Conservation (phyloP, 768 basidiomycete species). For the Filobasidium wieringae region DNA sequence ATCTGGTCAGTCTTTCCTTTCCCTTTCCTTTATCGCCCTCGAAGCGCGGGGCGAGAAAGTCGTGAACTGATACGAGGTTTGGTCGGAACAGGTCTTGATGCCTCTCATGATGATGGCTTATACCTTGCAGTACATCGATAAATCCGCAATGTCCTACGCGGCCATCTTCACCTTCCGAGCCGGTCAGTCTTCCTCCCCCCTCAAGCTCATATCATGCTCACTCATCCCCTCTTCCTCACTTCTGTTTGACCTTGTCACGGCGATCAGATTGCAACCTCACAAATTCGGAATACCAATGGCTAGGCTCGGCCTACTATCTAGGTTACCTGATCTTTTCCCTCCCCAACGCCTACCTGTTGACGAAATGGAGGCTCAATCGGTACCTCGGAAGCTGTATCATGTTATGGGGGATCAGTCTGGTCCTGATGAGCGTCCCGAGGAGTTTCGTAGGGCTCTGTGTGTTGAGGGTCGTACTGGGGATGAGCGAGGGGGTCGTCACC, state of each 20-base stretch:
- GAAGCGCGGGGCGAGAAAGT: not conserved
- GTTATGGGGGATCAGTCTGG: conserved; percentile 21
- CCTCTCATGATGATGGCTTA: conserved; percentile 23
- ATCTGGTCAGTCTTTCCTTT: conserved; percentile 10
- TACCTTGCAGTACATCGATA: conserved; percentile 23
- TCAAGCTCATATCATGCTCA: not conserved
- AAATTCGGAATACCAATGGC: conserved; percentile 18
- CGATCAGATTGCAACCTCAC: conserved; percentile 16
- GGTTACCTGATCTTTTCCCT: conserved; percentile 25
- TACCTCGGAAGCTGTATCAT: conserved; percentile 22
- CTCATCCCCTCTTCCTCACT: not conserved
- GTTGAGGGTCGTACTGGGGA: conserved; percentile 16
- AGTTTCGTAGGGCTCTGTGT: conserved; percentile 17
- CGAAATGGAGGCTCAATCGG: conserved; percentile 16
- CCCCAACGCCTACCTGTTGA: conserved; percentile 17
- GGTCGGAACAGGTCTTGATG: conserved; percentile 16
- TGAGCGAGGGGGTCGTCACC: conserved; percentile 23
- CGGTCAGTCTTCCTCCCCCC: not conserved
- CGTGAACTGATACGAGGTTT: not conserved
- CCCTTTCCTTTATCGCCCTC: not conserved
- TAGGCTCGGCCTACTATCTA: conserved; percentile 22
- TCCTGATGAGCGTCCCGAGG: conserved; percentile 19
- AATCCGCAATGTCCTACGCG: conserved; percentile 26
- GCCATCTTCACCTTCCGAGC: conserved; percentile 22
- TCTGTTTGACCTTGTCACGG: not conserved